Evolutionary conservation across 148 eudicot species (phyloP).

Genomic region (Heliamphora exappendiculata): DNA sequence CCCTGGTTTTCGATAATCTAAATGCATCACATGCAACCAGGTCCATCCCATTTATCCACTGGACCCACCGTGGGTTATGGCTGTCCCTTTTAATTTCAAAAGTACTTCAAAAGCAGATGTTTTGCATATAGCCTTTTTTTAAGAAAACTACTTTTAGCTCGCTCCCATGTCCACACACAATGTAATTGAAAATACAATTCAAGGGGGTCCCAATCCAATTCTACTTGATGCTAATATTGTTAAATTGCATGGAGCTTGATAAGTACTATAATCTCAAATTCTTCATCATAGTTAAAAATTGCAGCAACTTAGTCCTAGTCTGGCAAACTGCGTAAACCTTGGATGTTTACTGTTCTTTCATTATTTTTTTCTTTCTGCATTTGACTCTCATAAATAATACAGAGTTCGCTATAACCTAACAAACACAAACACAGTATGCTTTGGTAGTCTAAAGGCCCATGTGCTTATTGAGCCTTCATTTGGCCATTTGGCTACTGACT

Average conservation of each 20-base stretch:
- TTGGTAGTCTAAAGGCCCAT: background rate
- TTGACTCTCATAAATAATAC: too few relatives aligned
- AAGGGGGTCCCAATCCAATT: background rate
- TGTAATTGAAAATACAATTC: background rate
- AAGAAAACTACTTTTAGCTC: background rate
- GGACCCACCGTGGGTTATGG: conserved; percentile 13
- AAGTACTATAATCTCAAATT: too few relatives aligned
- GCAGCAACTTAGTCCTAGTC: too few relatives aligned
- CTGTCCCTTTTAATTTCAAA: background rate
- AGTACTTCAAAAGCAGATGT: background rate
- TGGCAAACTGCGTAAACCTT: too few relatives aligned
- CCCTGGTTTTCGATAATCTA: conserved; percentile 7
- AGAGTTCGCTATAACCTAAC: too few relatives aligned
- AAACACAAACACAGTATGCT: background rate
- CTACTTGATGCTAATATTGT: background rate
- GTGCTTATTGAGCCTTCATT: background rate
- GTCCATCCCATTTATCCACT: conserved; percentile 12
- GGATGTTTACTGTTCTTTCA: too few relatives aligned
- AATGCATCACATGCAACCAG: conserved; percentile 33
- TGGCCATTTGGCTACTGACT: background rate
- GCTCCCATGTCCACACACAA: background rate
- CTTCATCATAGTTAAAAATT: too few relatives aligned
- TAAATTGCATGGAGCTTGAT: background rate
- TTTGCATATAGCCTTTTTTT: background rate
- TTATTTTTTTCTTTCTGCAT: too few relatives aligned